Evolutionary conservation across 2,329 filamentous ascomycete genomes (phyloP).

Genomic region (Gaeumannomyces sp.): DNA sequence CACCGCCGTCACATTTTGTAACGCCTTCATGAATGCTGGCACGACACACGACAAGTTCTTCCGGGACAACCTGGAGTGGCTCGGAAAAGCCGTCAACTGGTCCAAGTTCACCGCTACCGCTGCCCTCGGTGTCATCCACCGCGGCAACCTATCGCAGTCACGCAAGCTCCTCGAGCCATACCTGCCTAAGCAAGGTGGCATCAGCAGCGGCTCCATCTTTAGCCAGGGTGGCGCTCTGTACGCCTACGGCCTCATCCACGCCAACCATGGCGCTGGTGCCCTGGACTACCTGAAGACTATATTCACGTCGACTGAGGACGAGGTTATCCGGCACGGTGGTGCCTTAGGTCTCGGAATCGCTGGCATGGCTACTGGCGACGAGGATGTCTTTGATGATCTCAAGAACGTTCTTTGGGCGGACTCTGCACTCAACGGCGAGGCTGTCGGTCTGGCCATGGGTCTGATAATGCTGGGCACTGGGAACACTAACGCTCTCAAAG

Average conservation of each 20-base stretch:
- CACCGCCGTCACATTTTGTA: constrained; percentile 92
- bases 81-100: constrained; percentile 98
- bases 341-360: constrained; percentile 93
- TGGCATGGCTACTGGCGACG: constrained; percentile 91
- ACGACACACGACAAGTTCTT: constrained; percentile 99
- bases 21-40: constrained; percentile 98
- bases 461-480: constrained; percentile 98
- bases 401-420: constrained; percentile 86
- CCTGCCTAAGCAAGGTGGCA: constrained; percentile 69
- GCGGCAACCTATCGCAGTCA: constrained; percentile 88
- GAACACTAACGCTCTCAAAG: constrained; percentile 84
- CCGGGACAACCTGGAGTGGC: constrained; percentile 94
- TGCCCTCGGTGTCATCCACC: constrained; percentile 91
- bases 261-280: constrained; percentile 92
- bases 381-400: constrained; percentile 85
- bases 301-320: constrained; percentile 71
- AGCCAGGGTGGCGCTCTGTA: constrained; percentile 95
- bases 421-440: constrained; percentile 93
- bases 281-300: constrained; percentile 71
- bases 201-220: constrained; percentile 80
- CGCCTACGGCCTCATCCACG: constrained; percentile 91
- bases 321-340: constrained; percentile 95
- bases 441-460: constrained; percentile 92
- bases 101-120: constrained; percentile 98
- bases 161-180: constrained; percentile 93